Evolutionary conservation across 306 rosid genomes (phyloP).

Genomic region (Lathyrus tuberosus): DNA sequence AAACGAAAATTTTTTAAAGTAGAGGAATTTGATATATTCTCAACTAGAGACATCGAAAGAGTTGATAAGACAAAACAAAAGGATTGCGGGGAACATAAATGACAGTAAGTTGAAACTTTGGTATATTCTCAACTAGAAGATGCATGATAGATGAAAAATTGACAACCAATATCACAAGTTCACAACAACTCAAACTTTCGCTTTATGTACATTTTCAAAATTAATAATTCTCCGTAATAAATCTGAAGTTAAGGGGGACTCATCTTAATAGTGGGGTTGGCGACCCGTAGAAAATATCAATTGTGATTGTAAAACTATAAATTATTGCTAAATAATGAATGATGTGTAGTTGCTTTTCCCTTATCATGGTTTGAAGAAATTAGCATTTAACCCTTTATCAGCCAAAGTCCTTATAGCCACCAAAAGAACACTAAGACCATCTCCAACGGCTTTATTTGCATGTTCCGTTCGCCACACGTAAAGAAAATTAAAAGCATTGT

Average conservation of each 20-base stretch:
- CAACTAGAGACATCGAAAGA: neutral
- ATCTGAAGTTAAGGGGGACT: neutral
- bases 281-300: neutral
- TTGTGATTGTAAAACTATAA: neutral
- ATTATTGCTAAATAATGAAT: neutral
- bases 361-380: slow-evolving; percentile 60
- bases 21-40: too few relatives aligned
- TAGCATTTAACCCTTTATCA: slow-evolving; percentile 52
- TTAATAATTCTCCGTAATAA: neutral
- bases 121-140: neutral
- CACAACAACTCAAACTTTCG: neutral
- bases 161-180: neutral
- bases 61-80: too few relatives aligned
- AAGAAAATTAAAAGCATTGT: too few relatives aligned
- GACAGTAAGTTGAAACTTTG: neutral
- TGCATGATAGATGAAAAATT: neutral
- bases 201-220: neutral
- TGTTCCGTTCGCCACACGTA: too few relatives aligned
- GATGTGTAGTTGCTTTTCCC: neutral
- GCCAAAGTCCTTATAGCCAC: slow-evolving; percentile 48
- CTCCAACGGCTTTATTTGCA: too few relatives aligned
- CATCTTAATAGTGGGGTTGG: neutral
- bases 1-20: too few relatives aligned
- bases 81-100: too few relatives aligned
- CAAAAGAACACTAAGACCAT: slow-evolving; percentile 49